Evolutionary conservation across 169 alveolate genomes (phyloP), one percentile per base, ranked within the genome.

Genomic region (Plasmodium chabaudi): DNA sequence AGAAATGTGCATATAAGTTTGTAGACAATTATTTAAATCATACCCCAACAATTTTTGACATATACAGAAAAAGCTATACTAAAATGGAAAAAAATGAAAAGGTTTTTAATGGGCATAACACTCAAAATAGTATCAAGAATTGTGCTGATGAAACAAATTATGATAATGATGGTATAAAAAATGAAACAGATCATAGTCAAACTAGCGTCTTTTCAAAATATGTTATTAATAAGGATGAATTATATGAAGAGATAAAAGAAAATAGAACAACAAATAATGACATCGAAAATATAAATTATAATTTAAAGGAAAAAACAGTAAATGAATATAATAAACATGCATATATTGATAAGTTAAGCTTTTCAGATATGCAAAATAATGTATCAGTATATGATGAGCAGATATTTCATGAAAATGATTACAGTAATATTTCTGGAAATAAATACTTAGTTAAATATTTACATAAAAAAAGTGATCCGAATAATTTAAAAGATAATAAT

Each of bases 401-500:
- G 21, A 19, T 19, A 44, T 25, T 9, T 25, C 42, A 12, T 27
- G 13, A 12, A 15, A 61, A 60, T 61, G 15, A 23, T 60, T 27
- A 27, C 1, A 77, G 17, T 13, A 59, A 44, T 44, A 21, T 9
- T 65, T 34, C 23, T 73, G 46, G 61, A 15, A 64, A 55, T 23
- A 71, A 42, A 12, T 25, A 39, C 12, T 9, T 23, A 21, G 42
- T 61, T 12, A 61, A 27, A 12, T 15, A 25, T 60, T 12, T 57
- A 39, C 10, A 23, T 55, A n/a, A 59, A 23, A 73, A 60, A 9
- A 60, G 15, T 0, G 46, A 39, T 10, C 19, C 5, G 12, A 17
- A 39, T 13, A 17, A 39, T 44, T 39, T 77, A 15, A 77, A 77
- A 64, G 42, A 77, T 77, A 77, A 27, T 47, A 77, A 64, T 27